A percentile compares a stretch with the other conserved stretches of the same genome.
phyloP scores from a whole-genome alignment of 2,329 filamentous ascomycete species.

The Pestalotiopsis sp. region DNA sequence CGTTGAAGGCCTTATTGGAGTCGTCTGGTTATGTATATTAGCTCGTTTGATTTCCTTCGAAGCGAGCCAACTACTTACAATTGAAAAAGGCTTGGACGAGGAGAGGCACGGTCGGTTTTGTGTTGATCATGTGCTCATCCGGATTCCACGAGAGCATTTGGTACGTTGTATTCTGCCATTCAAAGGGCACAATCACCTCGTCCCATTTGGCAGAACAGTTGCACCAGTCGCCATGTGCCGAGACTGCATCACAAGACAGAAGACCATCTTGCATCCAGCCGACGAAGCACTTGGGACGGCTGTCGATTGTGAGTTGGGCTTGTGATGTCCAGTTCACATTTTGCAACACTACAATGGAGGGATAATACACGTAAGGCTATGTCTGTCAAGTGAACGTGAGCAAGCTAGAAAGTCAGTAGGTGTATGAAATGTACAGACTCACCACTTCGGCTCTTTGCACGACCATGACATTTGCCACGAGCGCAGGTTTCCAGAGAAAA shows the following conservation, averaged over 20 bases:
- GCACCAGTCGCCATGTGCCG: background rate
- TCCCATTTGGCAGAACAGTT: background rate
- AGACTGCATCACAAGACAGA: background rate
- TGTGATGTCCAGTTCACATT: background rate
- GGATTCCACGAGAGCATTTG: background rate
- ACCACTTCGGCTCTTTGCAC: background rate
- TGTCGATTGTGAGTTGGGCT: background rate
- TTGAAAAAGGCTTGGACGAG: background rate
- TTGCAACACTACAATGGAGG: background rate
- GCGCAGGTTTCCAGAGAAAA: background rate
- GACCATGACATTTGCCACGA: background rate
- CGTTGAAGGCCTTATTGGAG: background rate
- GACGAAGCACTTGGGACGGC: background rate
- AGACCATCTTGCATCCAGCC: background rate
- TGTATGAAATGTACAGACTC: background rate
- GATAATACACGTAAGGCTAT: background rate
- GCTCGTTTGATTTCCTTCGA: background rate
- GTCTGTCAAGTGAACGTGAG: background rate
- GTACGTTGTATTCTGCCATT: background rate
- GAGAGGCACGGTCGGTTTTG: background rate
- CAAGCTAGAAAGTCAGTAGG: background rate
- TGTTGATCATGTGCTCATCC: background rate
- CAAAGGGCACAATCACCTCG: background rate
- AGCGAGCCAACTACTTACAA: background rate
- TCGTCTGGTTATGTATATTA: background rate